phyloP scores from a whole-genome alignment of 306 rosid genomes.

The Cucumis hystrix region DNA sequence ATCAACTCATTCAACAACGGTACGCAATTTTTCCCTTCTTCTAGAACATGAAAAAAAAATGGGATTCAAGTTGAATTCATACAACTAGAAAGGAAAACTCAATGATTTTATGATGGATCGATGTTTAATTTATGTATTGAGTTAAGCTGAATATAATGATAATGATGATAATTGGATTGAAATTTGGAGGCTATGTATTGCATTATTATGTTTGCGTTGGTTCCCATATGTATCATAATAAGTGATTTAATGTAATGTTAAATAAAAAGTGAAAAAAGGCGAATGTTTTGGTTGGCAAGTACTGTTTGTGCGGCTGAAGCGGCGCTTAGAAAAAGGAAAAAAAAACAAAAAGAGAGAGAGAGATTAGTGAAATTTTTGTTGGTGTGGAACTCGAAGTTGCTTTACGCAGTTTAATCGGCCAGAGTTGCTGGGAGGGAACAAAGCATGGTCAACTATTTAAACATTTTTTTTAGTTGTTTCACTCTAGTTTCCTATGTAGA shows the following conservation, averaged over 20 bases:
- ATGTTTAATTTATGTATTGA: background rate
- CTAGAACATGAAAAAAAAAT: background rate
- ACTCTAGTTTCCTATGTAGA: no score
- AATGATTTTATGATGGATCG: no score
- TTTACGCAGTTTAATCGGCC: background rate
- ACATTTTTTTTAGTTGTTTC: no score
- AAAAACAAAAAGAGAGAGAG: background rate
- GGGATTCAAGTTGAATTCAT: background rate
- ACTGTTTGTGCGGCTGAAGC: conserved; percentile 7
- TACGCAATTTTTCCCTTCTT: conserved; percentile 7
- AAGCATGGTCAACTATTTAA: background rate
- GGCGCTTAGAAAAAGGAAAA: background rate
- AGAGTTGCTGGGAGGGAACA: background rate
- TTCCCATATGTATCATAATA: no score
- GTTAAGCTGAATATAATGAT: background rate
- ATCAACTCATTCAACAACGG: conserved; percentile 1
- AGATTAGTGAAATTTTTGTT: background rate
- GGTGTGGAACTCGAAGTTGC: conserved; percentile 10
- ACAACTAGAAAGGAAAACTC: no score
- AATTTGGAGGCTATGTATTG: background rate
- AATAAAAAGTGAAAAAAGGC: background rate
- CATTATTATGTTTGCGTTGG: background rate
- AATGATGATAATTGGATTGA: background rate
- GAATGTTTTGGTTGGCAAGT: background rate
- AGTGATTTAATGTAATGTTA: background rate